phyloP scores from a whole-genome alignment of 2,329 filamentous ascomycete genomes.

The Penicillium sp. region DNA sequence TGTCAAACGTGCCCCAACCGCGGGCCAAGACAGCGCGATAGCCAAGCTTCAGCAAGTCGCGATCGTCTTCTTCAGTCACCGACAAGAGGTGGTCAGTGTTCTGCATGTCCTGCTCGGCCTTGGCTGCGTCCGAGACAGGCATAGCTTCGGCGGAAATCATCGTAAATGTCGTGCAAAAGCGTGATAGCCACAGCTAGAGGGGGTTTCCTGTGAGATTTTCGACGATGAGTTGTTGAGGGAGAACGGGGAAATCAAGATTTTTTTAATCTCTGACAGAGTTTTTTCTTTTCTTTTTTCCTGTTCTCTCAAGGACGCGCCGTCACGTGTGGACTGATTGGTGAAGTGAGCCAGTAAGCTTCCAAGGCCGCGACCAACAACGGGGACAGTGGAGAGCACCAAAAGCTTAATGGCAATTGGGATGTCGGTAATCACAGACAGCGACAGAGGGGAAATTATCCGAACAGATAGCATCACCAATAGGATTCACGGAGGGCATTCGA shows the following conservation, averaged over 20 bases:
- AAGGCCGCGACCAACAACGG: background rate
- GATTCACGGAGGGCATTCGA: too few relatives aligned
- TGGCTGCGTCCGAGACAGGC: conserved; percentile 5
- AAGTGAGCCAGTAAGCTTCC: background rate
- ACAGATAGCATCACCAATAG: too few relatives aligned
- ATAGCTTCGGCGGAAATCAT: conserved; percentile 10
- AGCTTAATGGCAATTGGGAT: background rate
- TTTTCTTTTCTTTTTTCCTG: background rate
- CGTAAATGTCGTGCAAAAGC: background rate
- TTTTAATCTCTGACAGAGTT: background rate
- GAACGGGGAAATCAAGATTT: background rate
- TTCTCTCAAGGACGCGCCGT: conserved; percentile 2
- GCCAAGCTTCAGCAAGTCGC: conserved; percentile 27
- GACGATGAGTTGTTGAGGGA: background rate
- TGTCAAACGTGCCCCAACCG: conserved; percentile 30
- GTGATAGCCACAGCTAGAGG: background rate
- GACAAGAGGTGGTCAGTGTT: conserved; percentile 12
- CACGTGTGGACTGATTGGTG: conserved; percentile 17
- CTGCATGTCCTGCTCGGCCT: conserved; percentile 11
- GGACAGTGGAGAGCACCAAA: background rate
- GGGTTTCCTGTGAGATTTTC: background rate
- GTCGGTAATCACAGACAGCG: background rate
- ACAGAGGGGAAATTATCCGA: too few relatives aligned
- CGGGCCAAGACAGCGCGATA: conserved; percentile 29
- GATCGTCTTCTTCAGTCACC: conserved; percentile 28